Conservation (phyloP, 345 rosid genomes). For the Citrus glauca region DNA sequence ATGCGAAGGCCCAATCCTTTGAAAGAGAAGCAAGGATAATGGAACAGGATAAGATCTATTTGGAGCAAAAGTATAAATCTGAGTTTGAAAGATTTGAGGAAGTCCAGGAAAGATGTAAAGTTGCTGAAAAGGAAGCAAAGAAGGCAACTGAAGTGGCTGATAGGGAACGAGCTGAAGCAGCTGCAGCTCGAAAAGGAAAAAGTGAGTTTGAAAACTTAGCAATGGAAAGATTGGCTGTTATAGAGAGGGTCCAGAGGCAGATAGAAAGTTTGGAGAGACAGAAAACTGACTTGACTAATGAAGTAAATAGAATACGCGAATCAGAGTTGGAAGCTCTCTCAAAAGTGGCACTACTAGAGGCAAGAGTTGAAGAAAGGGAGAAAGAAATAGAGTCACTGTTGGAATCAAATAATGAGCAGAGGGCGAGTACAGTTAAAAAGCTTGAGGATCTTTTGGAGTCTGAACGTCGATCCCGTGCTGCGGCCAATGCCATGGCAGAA, state of each 20-base stretch:
- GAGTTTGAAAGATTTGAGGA: slow-evolving; percentile 84
- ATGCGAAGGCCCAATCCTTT: slow-evolving; percentile 62
- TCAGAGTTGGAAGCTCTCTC: slow-evolving; percentile 75
- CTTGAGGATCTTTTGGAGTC: slow-evolving; percentile 78
- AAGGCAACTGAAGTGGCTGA: slow-evolving; percentile 89
- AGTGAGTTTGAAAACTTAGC: slow-evolving; percentile 72
- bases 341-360: slow-evolving; percentile 66
- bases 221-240: slow-evolving; percentile 82
- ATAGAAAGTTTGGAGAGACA: slow-evolving; percentile 78
- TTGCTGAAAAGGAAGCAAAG: slow-evolving; percentile 84
- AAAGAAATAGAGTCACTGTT: slow-evolving; percentile 83
- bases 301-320: slow-evolving; percentile 48
- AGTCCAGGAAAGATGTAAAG: slow-evolving; percentile 71
- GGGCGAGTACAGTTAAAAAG: slow-evolving; percentile 71
- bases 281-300: slow-evolving; percentile 56
- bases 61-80: slow-evolving; percentile 76
- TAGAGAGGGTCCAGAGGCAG: slow-evolving; percentile 80
- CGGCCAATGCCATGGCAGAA: slow-evolving; percentile 72
- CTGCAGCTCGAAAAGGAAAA: slow-evolving; percentile 74
- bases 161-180: slow-evolving; percentile 81
- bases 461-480: slow-evolving; percentile 77
- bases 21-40: slow-evolving; percentile 74
- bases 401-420: slow-evolving; percentile 71
- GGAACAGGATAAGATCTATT: slow-evolving; percentile 83
- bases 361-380: slow-evolving; percentile 90